Evolutionary conservation across 2,329 filamentous ascomycete species (phyloP), one percentile per base, ranked within the genome.

Genomic region (Penicillium sp.): DNA sequence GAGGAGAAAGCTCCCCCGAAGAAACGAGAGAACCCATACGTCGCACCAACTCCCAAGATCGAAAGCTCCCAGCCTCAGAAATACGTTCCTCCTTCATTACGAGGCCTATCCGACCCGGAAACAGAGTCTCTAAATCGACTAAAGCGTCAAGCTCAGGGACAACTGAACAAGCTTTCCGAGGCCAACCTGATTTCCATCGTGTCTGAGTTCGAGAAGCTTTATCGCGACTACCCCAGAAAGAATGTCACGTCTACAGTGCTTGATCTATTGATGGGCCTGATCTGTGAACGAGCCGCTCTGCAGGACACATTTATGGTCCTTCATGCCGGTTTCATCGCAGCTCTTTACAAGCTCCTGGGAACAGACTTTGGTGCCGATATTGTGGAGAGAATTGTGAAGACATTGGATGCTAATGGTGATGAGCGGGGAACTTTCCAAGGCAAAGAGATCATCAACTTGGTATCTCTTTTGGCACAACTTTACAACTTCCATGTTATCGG

Each of bases 401-500:
- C 87, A 9, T 91, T 98, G 69, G 87, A 89, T 60, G 79, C 82
- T 19, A 80, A 87, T 58, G 90, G 91, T 63, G 78, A 78, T 61
- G 61, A 73, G 52, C 55, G 72, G 71, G 76, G 75, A 7, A 64
- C 68, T 5, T 72, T 71, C 16, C 63, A 71, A 55, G 76, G 75
- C 42, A 92, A 92, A 70, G 83, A 88, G 54, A 81, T 84, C 1
- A 82, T 87, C 9, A 96, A 99, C 71, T 75, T 97, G 44, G 83
- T 96, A 29, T 90, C 90, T 1, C 83, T 98, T 29, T 78, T 98
- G 14, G 87, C 93, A 0, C 87, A 96, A 68, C 81, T 98, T 39
- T 99, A 98, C 76, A 93, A 91, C 49, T 96, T 99, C 70, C 90
- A 96, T 67, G 86, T 97, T 22, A 83, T 97, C 45, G 88, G 90